These are phyloP conservation scores for Tephrocybe sp. DNA, from an alignment of 768 basidiomycete species.

Conservation along the genomic window DNA sequence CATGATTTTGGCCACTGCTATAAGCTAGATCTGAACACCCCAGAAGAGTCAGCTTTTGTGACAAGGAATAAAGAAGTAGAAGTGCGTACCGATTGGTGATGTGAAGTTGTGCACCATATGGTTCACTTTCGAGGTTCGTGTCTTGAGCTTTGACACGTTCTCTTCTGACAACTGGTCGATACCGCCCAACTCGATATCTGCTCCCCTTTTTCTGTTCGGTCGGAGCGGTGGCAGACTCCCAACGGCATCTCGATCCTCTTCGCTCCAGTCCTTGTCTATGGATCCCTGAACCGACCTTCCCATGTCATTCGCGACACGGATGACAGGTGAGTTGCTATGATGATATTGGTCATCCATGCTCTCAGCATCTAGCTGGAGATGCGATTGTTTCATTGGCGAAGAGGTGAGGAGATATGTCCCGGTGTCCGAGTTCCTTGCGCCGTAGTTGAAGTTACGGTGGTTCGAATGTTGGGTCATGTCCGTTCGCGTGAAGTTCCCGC, in stretches of 20 bases:
- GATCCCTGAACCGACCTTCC: constrained; percentile 19
- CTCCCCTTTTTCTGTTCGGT: constrained; percentile 41
- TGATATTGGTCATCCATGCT: constrained; percentile 17
- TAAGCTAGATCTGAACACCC: constrained; percentile 25
- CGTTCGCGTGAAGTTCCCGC: constrained; percentile 17
- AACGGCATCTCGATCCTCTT: constrained; percentile 30
- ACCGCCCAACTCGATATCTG: constrained; percentile 35
- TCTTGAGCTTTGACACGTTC: constrained; percentile 43
- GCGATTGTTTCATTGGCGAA: constrained; percentile 28
- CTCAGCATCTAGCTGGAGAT: constrained; percentile 18
- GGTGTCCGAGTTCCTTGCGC: constrained; percentile 3
- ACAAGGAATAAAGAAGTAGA: background rate
- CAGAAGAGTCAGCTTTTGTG: background rate
- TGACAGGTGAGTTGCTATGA: background rate
- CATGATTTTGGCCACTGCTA: constrained; percentile 8
- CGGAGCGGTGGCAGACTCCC: constrained; percentile 31
- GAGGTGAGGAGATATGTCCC: constrained; percentile 34
- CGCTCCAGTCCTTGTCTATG: constrained; percentile 21
- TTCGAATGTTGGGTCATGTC: constrained; percentile 17
- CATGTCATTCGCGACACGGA: background rate
- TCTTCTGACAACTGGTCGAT: constrained; percentile 37
- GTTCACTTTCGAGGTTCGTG: constrained; percentile 36
- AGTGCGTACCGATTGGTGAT: constrained; percentile 61
- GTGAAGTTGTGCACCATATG: constrained; percentile 63
- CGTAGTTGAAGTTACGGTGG: constrained; percentile 9